Evolutionary conservation across 2,329 filamentous ascomycete species (phyloP).

Genomic region (Diaporthe destruens): DNA sequence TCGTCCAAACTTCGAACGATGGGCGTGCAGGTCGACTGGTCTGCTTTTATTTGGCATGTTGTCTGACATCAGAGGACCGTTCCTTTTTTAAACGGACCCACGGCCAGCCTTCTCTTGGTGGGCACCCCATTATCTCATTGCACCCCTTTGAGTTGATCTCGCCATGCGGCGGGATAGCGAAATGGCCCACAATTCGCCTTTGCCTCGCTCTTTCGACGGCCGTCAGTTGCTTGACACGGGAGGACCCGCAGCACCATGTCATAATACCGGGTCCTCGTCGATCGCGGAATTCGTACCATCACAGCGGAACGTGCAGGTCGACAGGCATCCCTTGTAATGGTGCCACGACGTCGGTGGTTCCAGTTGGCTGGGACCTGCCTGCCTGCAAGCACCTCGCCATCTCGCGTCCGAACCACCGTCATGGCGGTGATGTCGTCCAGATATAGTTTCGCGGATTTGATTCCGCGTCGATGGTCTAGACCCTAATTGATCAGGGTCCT

Average conservation of each 20-base stretch:
- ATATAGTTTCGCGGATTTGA: too few relatives aligned
- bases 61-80: not conserved
- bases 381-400: not conserved
- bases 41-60: conserved; percentile 10
- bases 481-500: not conserved
- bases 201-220: conserved; percentile 7
- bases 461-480: not conserved
- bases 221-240: not conserved
- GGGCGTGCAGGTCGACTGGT: not conserved
- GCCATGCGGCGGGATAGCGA: conserved; percentile 19
- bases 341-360: not conserved
- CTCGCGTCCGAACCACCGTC: not conserved
- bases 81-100: not conserved
- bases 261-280: conserved; percentile 6
- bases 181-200: conserved; percentile 16
- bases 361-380: not conserved
- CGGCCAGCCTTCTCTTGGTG: not conserved
- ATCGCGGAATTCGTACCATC: conserved; percentile 4
- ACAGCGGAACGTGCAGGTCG: conserved; percentile 9
- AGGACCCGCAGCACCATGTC: conserved; percentile 14
- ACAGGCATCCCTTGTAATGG: conserved; percentile 4
- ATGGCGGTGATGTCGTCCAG: not conserved
- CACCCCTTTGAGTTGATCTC: not conserved
- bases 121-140: not conserved
- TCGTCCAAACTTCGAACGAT: not conserved